A percentile compares a stretch with the other conserved stretches of the same genome.
Conservation (phyloP, 2,329 filamentous ascomycete genomes). For the Bimuria novae-zelandiae region DNA sequence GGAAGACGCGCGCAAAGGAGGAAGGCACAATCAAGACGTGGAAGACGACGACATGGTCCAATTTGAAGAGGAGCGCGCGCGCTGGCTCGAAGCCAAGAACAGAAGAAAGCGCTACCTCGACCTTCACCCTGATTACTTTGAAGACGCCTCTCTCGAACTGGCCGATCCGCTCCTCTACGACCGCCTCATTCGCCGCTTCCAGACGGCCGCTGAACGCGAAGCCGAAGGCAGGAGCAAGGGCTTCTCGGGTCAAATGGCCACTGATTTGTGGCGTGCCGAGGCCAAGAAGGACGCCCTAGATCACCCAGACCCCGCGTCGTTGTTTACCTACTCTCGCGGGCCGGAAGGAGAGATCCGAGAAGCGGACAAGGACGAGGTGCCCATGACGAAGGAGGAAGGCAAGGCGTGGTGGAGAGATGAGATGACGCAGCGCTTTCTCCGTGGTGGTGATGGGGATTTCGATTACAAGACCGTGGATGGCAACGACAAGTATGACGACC, state of each 20-base stretch:
- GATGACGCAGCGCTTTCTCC: constrained; percentile 74
- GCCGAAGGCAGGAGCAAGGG: constrained; percentile 74
- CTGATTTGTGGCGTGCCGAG: constrained; percentile 76
- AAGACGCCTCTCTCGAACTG: constrained; percentile 62
- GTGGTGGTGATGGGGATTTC: constrained; percentile 76
- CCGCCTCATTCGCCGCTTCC: constrained; percentile 75
- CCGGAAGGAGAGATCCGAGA: constrained; percentile 61
- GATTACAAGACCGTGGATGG: constrained; percentile 74
- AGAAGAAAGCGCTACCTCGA: constrained; percentile 77
- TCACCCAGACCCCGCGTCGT: constrained; percentile 57
- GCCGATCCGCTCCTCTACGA: constrained; percentile 82
- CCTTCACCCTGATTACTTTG: constrained; percentile 73
- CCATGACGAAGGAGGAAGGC: constrained; percentile 68
- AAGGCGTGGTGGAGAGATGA: constrained; percentile 71
- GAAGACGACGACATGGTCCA: constrained; percentile 20
- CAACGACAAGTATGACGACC: constrained; percentile 73
- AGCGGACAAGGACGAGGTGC: constrained; percentile 62
- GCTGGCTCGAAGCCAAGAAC: constrained; percentile 68
- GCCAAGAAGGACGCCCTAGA: constrained; percentile 69
- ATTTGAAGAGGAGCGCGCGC: constrained; percentile 25
- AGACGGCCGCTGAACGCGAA: constrained; percentile 73
- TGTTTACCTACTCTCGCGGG: constrained; percentile 56
- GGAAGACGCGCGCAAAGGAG: constrained; percentile 1
- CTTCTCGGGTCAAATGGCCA: constrained; percentile 77
- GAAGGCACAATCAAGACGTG: constrained; percentile 19